Evolutionary conservation across 2,329 filamentous ascomycete species (phyloP).

Genomic region (Tolypocladium tropicale): DNA sequence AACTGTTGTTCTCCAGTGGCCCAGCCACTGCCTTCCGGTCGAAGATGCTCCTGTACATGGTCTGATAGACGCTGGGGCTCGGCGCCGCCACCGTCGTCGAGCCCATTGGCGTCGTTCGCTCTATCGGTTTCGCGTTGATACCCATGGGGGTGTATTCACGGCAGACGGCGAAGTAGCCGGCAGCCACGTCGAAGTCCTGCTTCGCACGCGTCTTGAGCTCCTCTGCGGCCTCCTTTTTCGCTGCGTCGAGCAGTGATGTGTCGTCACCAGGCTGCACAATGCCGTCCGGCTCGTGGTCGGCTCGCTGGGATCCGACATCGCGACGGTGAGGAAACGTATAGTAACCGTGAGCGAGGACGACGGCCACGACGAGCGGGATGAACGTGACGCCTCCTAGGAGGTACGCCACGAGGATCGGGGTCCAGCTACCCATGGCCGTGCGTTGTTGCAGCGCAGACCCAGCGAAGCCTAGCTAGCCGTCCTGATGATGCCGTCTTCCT

Average conservation of each 20-base stretch:
- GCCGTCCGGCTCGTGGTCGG: conserved; percentile 20
- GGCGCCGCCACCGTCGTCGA: conserved; percentile 63
- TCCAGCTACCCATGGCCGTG: conserved; percentile 38
- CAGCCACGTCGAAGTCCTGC: conserved; percentile 67
- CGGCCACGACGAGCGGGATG: conserved; percentile 57
- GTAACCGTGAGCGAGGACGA: conserved; percentile 57
- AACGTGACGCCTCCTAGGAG: conserved; percentile 82
- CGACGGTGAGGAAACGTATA: conserved; percentile 50
- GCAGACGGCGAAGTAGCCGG: conserved; percentile 91
- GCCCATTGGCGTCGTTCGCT: conserved; percentile 71
- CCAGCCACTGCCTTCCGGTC: conserved; percentile 55
- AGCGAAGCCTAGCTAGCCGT: background rate
- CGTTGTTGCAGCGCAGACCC: background rate
- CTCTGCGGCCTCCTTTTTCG: conserved; percentile 46
- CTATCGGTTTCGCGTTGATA: conserved; percentile 85
- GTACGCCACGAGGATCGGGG: conserved; percentile 62
- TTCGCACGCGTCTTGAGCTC: conserved; percentile 45
- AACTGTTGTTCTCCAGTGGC: conserved; percentile 35
- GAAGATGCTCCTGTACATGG: conserved; percentile 95
- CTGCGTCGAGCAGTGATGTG: conserved; percentile 49
- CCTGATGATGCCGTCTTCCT: background rate
- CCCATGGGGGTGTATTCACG: conserved; percentile 87
- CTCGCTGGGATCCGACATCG: conserved; percentile 19
- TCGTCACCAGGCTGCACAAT: conserved; percentile 55
- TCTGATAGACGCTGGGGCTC: conserved; percentile 92